Conservation (phyloP, 495 filamentous ascomycete genomes). For the Hypoxylon perforatum region DNA sequence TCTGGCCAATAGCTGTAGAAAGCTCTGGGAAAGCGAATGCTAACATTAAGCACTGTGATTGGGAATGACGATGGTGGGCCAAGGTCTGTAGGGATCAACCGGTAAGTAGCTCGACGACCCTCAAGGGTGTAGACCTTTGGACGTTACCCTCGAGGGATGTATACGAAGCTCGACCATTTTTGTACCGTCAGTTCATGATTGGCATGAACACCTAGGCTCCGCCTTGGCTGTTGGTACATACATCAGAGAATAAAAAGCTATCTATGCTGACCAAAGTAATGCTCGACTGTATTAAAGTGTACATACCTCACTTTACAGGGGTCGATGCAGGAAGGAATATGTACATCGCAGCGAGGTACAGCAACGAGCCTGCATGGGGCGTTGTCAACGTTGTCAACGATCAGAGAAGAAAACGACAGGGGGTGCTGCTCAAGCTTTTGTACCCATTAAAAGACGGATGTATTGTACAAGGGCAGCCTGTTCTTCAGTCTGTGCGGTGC, state of each 20-base stretch:
- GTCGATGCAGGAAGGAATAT: slow-evolving; percentile 33
- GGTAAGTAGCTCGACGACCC: slow-evolving; percentile 43
- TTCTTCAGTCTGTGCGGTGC: slow-evolving; percentile 37
- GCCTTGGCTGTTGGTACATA: slow-evolving; percentile 40
- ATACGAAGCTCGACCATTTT: slow-evolving; percentile 38
- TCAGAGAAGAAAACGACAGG: slow-evolving; percentile 36
- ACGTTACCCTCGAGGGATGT: slow-evolving; percentile 36
- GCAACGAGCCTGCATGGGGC: slow-evolving; percentile 38
- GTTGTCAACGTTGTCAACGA: slow-evolving; percentile 39
- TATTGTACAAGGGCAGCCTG: slow-evolving; percentile 33
- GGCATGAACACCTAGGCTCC: slow-evolving; percentile 36
- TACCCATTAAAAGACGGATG: slow-evolving; percentile 34
- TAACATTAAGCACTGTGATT: slow-evolving; percentile 43
- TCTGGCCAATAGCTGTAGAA: slow-evolving; percentile 40
- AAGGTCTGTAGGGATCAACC: slow-evolving; percentile 42
- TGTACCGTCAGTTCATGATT: slow-evolving; percentile 42
- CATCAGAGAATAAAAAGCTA: slow-evolving; percentile 16
- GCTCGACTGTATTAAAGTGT: slow-evolving; percentile 34
- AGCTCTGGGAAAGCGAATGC: slow-evolving; percentile 34
- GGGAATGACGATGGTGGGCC: slow-evolving; percentile 44
- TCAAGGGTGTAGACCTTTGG: slow-evolving; percentile 35
- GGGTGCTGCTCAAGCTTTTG: slow-evolving; percentile 39
- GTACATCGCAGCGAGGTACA: slow-evolving; percentile 38
- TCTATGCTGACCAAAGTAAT: slow-evolving; percentile 40
- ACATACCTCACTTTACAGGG: slow-evolving; percentile 33